Evolutionary conservation across 2,329 filamentous ascomycete species (phyloP), one percentile per base, ranked within the genome.

Genomic region (Cytospora piceicola): DNA sequence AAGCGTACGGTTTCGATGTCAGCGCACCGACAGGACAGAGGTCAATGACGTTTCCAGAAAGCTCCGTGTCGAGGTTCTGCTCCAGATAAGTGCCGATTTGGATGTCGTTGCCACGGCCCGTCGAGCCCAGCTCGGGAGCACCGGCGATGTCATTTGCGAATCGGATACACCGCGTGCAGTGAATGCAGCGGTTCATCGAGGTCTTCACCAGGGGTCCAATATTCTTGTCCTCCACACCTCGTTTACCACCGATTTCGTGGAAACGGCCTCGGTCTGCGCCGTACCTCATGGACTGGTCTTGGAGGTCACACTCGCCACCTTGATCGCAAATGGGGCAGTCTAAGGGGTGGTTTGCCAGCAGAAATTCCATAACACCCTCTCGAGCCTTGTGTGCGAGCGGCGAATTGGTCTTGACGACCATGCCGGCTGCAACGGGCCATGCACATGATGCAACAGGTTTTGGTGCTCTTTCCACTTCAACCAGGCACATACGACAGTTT

Each of bases 281-380:
- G 77, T 99, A 99, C 79, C 95, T 88, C 94, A 99, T 98, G 64
- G 94, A 98, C 84, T 99, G 95, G 79, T 99, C 95, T 81, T 99
- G 95, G 68, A 99, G 88, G 84, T 99, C 95, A 80, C 95, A 99
- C 80, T 99, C 95, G 77, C 95, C 95, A 83, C 95, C 95, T 81
- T 99, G 95, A 80, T 99, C 95, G 83, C 95, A 99, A 77, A 99
- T 93, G 58, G 94, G 93, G 82, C 94, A 97, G 81, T 98, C 94
- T 71, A 97, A 86, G 58, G 94, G 94, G 78, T 98, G 94, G 79
- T 98, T 98, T 73, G 94, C 93, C 68, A 99, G 87, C 71, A 99
- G 83, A 75, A 99, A 99, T 77, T 99, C 95, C 95, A 98, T 99
- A 60, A 99, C 93, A 77, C 95, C 95, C 84, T 99, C 95, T 76